Conservation (phyloP, 306 rosid species). For the Vigna reflexopilosa region DNA sequence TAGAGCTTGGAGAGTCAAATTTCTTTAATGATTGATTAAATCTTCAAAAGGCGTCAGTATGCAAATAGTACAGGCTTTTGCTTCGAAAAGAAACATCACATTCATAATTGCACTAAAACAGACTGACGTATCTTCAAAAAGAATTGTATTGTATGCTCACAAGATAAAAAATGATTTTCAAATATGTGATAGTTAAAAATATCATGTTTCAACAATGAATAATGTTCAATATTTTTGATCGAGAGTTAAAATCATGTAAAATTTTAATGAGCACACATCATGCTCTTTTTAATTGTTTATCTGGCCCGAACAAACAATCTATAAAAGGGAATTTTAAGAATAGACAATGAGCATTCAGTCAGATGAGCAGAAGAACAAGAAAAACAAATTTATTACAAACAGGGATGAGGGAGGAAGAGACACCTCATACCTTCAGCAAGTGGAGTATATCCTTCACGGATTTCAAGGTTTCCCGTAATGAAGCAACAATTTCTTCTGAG, state of each 20-base stretch:
- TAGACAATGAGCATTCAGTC: conserved; percentile 20
- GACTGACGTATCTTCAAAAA: conserved; percentile 36
- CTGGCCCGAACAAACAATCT: conserved; percentile 29
- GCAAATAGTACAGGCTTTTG: conserved; percentile 20
- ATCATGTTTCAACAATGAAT: conserved; percentile 32
- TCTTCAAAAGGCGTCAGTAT: conserved; percentile 39
- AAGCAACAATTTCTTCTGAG: conserved; percentile 77
- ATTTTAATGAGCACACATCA: conserved; percentile 20
- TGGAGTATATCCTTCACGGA: conserved; percentile 88
- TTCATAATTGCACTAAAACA: conserved; percentile 36
- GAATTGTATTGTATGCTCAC: not conserved
- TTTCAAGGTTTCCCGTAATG: conserved; percentile 82
- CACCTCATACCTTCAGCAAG: conserved; percentile 74
- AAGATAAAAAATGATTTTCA: not conserved
- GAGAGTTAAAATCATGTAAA: conserved; percentile 19
- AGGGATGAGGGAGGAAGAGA: not conserved
- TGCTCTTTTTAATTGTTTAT: conserved; percentile 29
- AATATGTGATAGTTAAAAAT: conserved; percentile 11
- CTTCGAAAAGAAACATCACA: conserved; percentile 38
- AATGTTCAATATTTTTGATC: conserved; percentile 16
- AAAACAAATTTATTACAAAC: not conserved
- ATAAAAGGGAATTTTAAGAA: conserved; percentile 39
- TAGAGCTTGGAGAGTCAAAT: conserved; percentile 93
- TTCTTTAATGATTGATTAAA: conserved; percentile 58
- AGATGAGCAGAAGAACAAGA: conserved; percentile 29